phyloP scores from a whole-genome alignment of 208 protist genomes.

The Acanthamoeba rhysodes region DNA sequence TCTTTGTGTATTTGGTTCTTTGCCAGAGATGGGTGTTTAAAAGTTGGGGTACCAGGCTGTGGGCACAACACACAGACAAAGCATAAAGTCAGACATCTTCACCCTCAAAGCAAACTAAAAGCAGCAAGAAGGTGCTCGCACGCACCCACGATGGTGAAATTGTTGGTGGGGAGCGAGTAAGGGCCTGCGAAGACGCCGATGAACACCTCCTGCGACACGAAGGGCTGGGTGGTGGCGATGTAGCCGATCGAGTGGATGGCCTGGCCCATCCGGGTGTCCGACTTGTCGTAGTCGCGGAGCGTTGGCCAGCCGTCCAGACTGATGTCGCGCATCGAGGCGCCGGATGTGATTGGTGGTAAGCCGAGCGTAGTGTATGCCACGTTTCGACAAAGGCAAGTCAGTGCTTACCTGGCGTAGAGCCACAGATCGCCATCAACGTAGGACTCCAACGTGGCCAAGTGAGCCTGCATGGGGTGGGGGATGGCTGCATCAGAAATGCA shows the following conservation, averaged over 20 bases:
- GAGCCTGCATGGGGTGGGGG: background rate
- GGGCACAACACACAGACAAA: background rate
- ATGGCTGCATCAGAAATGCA: too few species aligned
- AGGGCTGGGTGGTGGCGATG: background rate
- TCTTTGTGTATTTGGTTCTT: too few species aligned
- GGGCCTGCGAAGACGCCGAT: slow-evolving; percentile 41
- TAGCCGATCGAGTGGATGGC: slow-evolving; percentile 24
- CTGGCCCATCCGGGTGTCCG: background rate
- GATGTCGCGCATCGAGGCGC: background rate
- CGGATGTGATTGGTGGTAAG: too few species aligned
- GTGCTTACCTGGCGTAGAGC: slow-evolving; percentile 54
- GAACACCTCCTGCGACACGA: background rate
- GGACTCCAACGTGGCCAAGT: background rate
- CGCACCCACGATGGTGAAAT: slow-evolving; percentile 32
- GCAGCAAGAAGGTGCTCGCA: background rate
- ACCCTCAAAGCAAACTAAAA: too few species aligned
- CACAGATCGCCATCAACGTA: slow-evolving; percentile 36
- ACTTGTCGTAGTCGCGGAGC: slow-evolving; percentile 13
- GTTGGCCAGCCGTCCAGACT: slow-evolving; percentile 42
- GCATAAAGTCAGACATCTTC: too few species aligned
- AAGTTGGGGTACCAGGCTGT: slow-evolving; percentile 48
- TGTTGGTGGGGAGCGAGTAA: background rate
- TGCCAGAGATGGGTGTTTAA: background rate
- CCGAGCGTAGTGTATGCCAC: too few species aligned
- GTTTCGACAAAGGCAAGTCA: too few species aligned